Evolutionary conservation across 495 filamentous ascomycete genomes (phyloP), one percentile per base, ranked within the genome.

Genomic region (Aspergillus heteromorphus): DNA sequence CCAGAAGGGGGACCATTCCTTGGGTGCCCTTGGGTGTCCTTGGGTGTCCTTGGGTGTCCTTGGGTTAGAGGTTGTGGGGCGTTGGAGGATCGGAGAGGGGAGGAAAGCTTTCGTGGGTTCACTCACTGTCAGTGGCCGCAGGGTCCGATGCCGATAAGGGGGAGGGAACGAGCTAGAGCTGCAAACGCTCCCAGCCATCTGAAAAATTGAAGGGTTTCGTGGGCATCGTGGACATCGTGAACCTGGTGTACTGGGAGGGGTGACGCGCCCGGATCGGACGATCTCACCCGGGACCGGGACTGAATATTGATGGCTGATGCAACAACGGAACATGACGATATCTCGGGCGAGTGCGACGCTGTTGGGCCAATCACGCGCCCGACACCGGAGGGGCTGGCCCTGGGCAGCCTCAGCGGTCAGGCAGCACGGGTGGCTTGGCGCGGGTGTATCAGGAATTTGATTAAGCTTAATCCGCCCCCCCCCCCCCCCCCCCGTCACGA

Each of bases 281-380:
- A 16, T 17, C 20, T 25, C 3, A 23, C 13, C 11, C 6, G 3
- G 40, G 13, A 40, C 7, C 27, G 16, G 43, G 43, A 45, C 8
- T 5, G 14, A 21, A 23, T 25, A 13, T 19, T 11, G 23, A 21
- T n/a, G 13, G 21, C 5, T 23, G 43, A n/a, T n/a, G 43, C 21
- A 47, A 16, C 19, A n/a, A n/a, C n/a, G n/a, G 19, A 23, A 23
- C 14, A 47, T 47, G 43, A 47, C 43, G 43, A 47, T 47, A 47
- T 47, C 43, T 47, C 43, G 43, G 43, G 43, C 7, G 23, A 47
- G 23, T 47, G 43, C 23, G 27, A 17, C 21, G 10, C 43, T 29
- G 34, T 14, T 16, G 21, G 16, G 43, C 43, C 43, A 47, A 47
- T 47, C 43, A 47, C 3, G 19, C n/a, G 13, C 43, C 43, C 43